phyloP scores from a whole-genome alignment of 1,139 yeast species.

The Taiozyma sp. region DNA sequence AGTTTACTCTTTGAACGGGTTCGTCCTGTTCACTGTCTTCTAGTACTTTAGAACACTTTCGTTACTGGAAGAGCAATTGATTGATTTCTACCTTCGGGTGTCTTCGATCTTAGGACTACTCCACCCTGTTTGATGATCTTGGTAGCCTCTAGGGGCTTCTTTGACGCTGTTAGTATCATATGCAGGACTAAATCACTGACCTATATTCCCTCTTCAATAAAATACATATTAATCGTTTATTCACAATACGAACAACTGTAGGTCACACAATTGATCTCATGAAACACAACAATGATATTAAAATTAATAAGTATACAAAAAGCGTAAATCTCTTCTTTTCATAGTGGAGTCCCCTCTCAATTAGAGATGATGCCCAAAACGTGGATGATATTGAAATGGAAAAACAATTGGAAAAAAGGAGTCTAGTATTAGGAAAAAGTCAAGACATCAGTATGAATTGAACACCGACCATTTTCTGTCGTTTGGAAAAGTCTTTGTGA shows the following conservation, averaged over 20 bases:
- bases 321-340: neutral
- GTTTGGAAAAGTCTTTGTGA: neutral
- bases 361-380: neutral
- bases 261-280: neutral
- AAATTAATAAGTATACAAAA: constrained; percentile 1
- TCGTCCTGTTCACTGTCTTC: constrained; percentile 24
- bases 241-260: neutral
- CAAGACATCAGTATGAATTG: neutral
- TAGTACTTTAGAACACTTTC: constrained; percentile 24
- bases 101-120: constrained; percentile 15
- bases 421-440: neutral
- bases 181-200: constrained; percentile 25
- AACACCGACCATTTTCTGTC: neutral
- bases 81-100: neutral
- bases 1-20: constrained; percentile 23
- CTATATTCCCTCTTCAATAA: constrained; percentile 13
- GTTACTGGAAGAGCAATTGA: constrained; percentile 23
- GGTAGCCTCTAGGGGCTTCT: neutral
- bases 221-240: neutral
- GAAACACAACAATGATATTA: neutral
- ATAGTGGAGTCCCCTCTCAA: neutral
- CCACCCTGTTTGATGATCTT: constrained; percentile 24
- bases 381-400: neutral
- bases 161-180: constrained; percentile 7
- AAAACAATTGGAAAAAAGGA: neutral